phyloP scores from a whole-genome alignment of 805 yeast genomes.

The Citeromyces matritensis region DNA sequence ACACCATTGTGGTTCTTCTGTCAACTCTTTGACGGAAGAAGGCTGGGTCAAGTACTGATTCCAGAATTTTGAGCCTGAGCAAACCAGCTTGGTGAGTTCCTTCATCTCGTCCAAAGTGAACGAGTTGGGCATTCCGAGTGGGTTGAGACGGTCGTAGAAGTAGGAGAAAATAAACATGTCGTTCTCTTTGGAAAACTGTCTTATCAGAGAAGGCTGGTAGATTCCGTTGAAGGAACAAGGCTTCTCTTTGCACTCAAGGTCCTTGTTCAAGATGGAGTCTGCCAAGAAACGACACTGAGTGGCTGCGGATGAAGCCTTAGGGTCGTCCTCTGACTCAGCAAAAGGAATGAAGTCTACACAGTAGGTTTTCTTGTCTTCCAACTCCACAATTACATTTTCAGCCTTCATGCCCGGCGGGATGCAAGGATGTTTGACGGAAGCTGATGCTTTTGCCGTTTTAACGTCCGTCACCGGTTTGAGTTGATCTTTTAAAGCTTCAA shows the following conservation, averaged over 20 bases:
- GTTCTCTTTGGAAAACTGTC: constrained; percentile 53
- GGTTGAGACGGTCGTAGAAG: constrained; percentile 89
- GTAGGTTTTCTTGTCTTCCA: constrained; percentile 19
- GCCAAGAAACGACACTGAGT: constrained; percentile 81
- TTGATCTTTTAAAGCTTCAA: constrained; percentile 15
- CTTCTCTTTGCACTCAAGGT: constrained; percentile 49
- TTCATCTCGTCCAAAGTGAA: constrained; percentile 76
- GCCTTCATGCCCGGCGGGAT: constrained; percentile 63
- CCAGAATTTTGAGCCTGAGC: constrained; percentile 75
- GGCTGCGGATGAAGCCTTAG: constrained; percentile 30
- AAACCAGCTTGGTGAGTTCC: constrained; percentile 71
- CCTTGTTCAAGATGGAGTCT: constrained; percentile 74
- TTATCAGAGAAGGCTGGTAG: constrained; percentile 84
- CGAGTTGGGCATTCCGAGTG: constrained; percentile 86
- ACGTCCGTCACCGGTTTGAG: constrained; percentile 19
- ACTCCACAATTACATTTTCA: constrained; percentile 44
- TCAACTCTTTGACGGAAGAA: constrained; percentile 49
- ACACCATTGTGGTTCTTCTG: constrained; percentile 87
- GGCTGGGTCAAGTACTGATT: constrained; percentile 47
- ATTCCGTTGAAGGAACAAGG: constrained; percentile 97
- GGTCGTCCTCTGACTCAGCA: constrained; percentile 11
- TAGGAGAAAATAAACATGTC: constrained; percentile 88
- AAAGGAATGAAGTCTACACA: constrained; percentile 16
- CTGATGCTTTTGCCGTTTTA: constrained; percentile 22
- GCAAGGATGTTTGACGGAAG: constrained; percentile 64